Evolutionary conservation across 805 yeast species (phyloP).

Genomic region (Candida takata): DNA sequence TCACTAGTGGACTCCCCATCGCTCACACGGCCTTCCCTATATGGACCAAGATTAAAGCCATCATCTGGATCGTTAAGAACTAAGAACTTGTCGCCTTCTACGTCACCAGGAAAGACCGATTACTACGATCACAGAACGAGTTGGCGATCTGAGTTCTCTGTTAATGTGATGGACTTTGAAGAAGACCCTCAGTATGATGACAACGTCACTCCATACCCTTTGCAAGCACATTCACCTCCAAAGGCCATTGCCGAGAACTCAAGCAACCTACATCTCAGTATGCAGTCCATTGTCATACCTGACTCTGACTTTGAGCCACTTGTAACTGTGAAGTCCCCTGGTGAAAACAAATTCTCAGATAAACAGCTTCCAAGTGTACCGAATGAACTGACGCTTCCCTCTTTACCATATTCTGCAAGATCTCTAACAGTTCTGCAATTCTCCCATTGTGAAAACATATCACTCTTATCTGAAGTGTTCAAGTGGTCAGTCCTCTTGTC

Average conservation of each 20-base stretch:
- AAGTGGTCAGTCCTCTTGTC: conserved; percentile 46
- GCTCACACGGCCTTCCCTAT: conserved; percentile 11
- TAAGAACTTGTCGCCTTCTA: conserved; percentile 13
- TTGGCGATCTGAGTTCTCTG: conserved; percentile 23
- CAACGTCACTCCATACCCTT: conserved; percentile 1
- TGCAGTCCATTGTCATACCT: conserved; percentile 12
- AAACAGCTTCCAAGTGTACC: conserved; percentile 37
- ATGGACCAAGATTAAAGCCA: conserved; percentile 21
- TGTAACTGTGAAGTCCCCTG: not conserved
- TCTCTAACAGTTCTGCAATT: conserved; percentile 43
- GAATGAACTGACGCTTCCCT: conserved; percentile 36
- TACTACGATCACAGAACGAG: conserved; percentile 24
- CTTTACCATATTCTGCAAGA: conserved; percentile 49
- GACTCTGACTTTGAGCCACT: not conserved
- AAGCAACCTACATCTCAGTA: not conserved
- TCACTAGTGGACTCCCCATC: conserved; percentile 14
- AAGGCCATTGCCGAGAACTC: not conserved
- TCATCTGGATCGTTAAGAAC: conserved; percentile 5
- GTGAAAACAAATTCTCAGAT: not conserved
- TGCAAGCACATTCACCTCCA: not conserved
- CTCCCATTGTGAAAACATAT: conserved; percentile 38
- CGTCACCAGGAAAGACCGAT: conserved; percentile 20
- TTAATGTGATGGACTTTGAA: conserved; percentile 12
- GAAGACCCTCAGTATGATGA: conserved; percentile 3
- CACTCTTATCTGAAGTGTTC: conserved; percentile 42